phyloP scores from a whole-genome alignment of 1,284 basidiomycete species.

The Cryptococcus amylolentus region DNA sequence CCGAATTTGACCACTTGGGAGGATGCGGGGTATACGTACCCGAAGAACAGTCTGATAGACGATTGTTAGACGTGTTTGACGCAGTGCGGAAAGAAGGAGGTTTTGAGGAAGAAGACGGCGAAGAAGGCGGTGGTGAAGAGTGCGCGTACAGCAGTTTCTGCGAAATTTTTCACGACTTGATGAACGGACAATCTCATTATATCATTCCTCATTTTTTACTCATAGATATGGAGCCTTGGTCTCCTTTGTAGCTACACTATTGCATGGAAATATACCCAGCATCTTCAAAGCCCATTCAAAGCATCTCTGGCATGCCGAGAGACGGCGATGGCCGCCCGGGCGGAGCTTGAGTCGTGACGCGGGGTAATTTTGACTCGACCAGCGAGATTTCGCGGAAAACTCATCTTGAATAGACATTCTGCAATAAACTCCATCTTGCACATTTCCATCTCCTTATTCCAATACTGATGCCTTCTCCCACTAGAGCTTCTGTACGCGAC shows the following conservation, averaged over 20 bases:
- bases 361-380: neutral
- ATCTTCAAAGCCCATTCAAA: neutral
- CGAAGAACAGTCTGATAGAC: neutral
- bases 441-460: neutral
- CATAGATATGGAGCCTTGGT: too few species aligned
- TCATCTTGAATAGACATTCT: neutral
- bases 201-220: too few species aligned
- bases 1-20: conserved; percentile 48
- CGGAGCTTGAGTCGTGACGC: neutral
- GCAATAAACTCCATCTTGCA: neutral
- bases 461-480: conserved; percentile 13
- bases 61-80: too few species aligned
- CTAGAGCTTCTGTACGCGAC: conserved; percentile 25
- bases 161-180: too few species aligned
- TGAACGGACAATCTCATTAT: too few species aligned
- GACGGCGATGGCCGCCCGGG: neutral
- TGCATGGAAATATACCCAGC: too few species aligned
- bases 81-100: too few species aligned
- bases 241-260: too few species aligned
- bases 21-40: conserved; percentile 19
- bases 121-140: too few species aligned
- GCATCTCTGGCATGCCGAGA: neutral
- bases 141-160: too few species aligned
- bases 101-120: too few species aligned
- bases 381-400: neutral